Conservation (phyloP, 2,329 filamentous ascomycete species). For the Colletotrichum kahawae region DNA sequence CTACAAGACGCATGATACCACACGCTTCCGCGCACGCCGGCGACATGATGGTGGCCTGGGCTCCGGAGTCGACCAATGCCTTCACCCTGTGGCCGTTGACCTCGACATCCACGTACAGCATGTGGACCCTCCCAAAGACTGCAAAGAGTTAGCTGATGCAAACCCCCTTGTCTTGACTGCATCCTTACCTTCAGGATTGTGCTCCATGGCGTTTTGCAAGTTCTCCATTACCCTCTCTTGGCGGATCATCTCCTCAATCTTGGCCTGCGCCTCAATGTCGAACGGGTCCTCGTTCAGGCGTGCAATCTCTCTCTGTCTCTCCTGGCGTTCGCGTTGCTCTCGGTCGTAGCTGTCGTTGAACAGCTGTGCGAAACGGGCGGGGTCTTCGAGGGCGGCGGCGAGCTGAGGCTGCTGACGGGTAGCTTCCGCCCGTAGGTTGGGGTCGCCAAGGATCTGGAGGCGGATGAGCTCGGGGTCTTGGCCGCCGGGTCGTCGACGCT, state of each 20-base stretch:
- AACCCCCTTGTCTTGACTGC: not conserved
- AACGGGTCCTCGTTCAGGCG: constrained; percentile 93
- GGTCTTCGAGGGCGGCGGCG: constrained; percentile 76
- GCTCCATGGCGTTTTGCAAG: constrained; percentile 93
- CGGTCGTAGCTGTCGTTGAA: constrained; percentile 71
- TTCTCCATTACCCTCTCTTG: constrained; percentile 96
- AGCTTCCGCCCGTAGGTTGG: constrained; percentile 73
- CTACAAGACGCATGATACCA: constrained; percentile 94
- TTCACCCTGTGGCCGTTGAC: constrained; percentile 94
- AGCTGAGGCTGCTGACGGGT: constrained; percentile 77
- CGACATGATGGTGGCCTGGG: constrained; percentile 99
- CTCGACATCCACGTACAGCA: constrained; percentile 95
- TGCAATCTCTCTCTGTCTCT: constrained; percentile 83
- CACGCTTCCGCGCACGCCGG: constrained; percentile 89
- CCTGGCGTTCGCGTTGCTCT: constrained; percentile 74
- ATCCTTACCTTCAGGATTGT: constrained; percentile 88
- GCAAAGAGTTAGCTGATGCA: constrained; percentile 9
- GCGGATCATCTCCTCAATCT: constrained; percentile 96
- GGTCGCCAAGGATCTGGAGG: constrained; percentile 81
- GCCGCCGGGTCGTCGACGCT: constrained; percentile 36
- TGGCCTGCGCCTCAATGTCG: constrained; percentile 86
- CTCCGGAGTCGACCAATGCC: constrained; percentile 95
- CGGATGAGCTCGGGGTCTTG: constrained; percentile 83
- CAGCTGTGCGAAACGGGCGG: constrained; percentile 76
- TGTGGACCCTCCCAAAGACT: constrained; percentile 95